phyloP scores from a whole-genome alignment of 495 filamentous ascomycete species.

The Xylaria flabelliformis region DNA sequence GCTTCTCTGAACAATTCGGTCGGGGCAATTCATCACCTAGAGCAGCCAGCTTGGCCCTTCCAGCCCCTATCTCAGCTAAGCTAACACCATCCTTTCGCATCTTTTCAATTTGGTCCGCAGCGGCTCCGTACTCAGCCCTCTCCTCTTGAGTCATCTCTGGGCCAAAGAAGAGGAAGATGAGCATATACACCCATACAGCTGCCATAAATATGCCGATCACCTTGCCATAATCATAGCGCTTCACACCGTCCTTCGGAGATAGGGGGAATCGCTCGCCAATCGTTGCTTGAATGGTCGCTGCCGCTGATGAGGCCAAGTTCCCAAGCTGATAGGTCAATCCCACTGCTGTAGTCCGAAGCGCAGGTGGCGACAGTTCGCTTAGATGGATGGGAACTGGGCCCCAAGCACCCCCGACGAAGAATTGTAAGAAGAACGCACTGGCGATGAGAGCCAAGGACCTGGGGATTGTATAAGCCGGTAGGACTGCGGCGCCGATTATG shows the following conservation, averaged over 20 bases:
- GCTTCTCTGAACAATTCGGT: conserved; percentile 9
- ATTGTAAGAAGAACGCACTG: conserved; percentile 82
- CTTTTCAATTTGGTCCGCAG: conserved; percentile 19
- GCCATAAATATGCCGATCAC: conserved; percentile 92
- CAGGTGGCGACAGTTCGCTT: conserved; percentile 79
- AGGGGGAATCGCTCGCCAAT: conserved; percentile 81
- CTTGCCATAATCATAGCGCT: conserved; percentile 78
- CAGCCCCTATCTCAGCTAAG: conserved; percentile 19
- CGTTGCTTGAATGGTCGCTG: conserved; percentile 78
- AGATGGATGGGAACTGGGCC: conserved; percentile 81
- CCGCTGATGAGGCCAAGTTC: conserved; percentile 77
- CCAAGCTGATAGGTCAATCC: conserved; percentile 82
- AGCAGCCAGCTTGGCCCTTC: conserved; percentile 13
- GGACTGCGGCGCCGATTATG: conserved; percentile 72
- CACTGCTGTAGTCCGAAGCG: conserved; percentile 78
- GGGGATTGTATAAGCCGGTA: conserved; percentile 80
- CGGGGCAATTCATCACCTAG: conserved; percentile 12
- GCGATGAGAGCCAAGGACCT: conserved; percentile 64
- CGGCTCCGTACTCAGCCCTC: conserved; percentile 13
- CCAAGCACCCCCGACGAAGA: conserved; percentile 85
- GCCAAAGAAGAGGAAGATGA: conserved; percentile 73
- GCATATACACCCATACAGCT: conserved; percentile 78
- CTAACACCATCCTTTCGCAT: conserved; percentile 29
- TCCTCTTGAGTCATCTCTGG: conserved; percentile 60
- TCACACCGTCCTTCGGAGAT: conserved; percentile 50